Evolutionary conservation across 2,329 filamentous ascomycete genomes (phyloP).

Genomic region (Arthrobotrys sinensis): DNA sequence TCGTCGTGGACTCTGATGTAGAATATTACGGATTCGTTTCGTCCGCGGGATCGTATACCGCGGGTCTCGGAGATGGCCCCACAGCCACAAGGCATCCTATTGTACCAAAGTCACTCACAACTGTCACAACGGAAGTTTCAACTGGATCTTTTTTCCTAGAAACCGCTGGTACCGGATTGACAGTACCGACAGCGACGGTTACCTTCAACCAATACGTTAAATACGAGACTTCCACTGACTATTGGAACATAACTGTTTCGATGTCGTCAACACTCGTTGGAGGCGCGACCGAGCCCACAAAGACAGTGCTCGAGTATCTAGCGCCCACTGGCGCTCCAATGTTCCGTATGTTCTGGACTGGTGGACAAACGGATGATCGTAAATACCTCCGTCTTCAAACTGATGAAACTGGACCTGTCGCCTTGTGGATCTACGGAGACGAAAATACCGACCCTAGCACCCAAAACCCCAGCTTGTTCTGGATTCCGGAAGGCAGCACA

Average conservation of each 20-base stretch:
- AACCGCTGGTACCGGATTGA: neutral
- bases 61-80: neutral
- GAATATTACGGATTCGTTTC: neutral
- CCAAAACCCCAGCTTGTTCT: neutral
- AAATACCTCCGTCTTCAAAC: neutral
- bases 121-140: neutral
- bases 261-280: neutral
- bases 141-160: neutral
- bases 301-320: neutral
- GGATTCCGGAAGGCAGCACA: neutral
- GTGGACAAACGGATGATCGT: neutral
- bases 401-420: neutral
- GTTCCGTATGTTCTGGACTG: neutral
- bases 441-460: neutral
- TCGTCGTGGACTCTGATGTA: neutral
- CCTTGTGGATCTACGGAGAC: neutral
- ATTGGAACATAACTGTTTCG: conserved; percentile 8
- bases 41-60: neutral
- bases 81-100: conserved; percentile 5
- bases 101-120: neutral
- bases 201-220: neutral
- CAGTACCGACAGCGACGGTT: neutral
- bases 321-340: neutral
- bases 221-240: neutral
- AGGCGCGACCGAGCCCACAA: neutral